A percentile compares a stretch with the other conserved stretches of the same genome.
These are phyloP conservation scores for Metarhizium rileyi DNA, from an alignment of 2,329 filamentous ascomycete genomes.

Conservation along the genomic window DNA sequence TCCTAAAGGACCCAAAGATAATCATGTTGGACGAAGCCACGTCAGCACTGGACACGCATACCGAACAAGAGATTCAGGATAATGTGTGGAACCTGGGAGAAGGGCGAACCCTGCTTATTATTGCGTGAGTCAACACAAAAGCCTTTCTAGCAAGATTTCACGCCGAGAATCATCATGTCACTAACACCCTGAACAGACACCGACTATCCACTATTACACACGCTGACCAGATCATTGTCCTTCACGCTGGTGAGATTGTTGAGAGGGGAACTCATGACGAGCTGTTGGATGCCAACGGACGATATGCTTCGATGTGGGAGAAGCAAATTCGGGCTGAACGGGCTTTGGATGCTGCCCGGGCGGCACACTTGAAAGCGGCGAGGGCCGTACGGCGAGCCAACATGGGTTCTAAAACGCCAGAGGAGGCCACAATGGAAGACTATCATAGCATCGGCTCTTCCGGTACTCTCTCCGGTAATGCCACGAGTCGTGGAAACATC, in stretches of 20 bases:
- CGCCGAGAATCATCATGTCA: not conserved
- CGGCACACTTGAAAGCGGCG: slow-evolving; percentile 26
- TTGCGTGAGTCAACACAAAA: slow-evolving; percentile 59
- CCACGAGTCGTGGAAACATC: slow-evolving; percentile 20
- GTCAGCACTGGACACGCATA: slow-evolving; percentile 82
- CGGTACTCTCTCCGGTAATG: slow-evolving; percentile 27
- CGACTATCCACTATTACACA: slow-evolving; percentile 78
- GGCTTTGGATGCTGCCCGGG: slow-evolving; percentile 34
- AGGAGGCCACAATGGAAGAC: slow-evolving; percentile 34
- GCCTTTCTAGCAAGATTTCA: not conserved
- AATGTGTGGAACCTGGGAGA: slow-evolving; percentile 73
- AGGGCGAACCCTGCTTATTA: slow-evolving; percentile 87
- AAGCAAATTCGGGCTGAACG: slow-evolving; percentile 75
- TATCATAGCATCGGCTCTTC: slow-evolving; percentile 38
- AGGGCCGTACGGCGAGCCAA: slow-evolving; percentile 38
- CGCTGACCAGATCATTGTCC: slow-evolving; percentile 75
- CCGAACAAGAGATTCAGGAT: slow-evolving; percentile 85
- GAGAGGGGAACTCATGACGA: slow-evolving; percentile 74
- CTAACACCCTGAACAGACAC: slow-evolving; percentile 40
- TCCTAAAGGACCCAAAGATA: slow-evolving; percentile 83
- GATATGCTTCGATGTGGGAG: slow-evolving; percentile 79
- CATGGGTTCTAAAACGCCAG: slow-evolving; percentile 27
- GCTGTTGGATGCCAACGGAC: slow-evolving; percentile 58
- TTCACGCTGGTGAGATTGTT: slow-evolving; percentile 65
- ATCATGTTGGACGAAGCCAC: slow-evolving; percentile 92